Evolutionary conservation across 225 moss, liverwort and hornwort species (phyloP).

Genomic region (Polytrichum commune): DNA sequence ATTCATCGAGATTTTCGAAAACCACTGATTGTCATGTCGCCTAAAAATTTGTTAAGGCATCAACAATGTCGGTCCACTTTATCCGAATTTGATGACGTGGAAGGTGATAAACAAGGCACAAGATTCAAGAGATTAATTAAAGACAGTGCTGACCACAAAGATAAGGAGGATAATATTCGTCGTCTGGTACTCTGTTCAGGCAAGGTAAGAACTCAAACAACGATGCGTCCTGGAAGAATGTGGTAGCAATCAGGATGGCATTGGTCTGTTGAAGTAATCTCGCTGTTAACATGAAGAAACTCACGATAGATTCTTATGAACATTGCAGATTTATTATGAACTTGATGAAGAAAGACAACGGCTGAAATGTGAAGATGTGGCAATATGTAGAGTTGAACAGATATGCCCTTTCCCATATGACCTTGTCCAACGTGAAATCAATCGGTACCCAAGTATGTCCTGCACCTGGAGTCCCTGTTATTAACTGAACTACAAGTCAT

Average conservation of each 20-base stretch:
- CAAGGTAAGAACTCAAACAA: constrained; percentile 50
- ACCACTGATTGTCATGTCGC: constrained; percentile 88
- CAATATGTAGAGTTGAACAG: constrained; percentile 89
- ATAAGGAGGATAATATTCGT: constrained; percentile 59
- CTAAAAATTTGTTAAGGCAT: constrained; percentile 82
- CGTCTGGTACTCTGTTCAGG: constrained; percentile 78
- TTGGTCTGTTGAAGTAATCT: too few species aligned
- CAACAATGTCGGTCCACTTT: constrained; percentile 73
- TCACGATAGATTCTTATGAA: not conserved
- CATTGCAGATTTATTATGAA: constrained; percentile 78
- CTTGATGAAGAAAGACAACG: constrained; percentile 74
- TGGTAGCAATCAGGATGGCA: too few species aligned
- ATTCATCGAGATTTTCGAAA: constrained; percentile 88
- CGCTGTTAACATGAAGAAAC: too few species aligned
- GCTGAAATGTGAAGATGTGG: constrained; percentile 64
- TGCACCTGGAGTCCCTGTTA: too few species aligned
- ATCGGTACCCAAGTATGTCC: constrained; percentile 68
- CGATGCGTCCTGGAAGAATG: not conserved
- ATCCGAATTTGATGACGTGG: constrained; percentile 65
- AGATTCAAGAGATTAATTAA: constrained; percentile 81
- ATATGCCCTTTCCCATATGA: constrained; percentile 88
- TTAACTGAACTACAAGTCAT: too few species aligned
- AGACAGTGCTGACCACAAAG: constrained; percentile 56
- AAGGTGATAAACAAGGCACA: constrained; percentile 67
- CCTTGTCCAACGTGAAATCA: constrained; percentile 64